Percentiles rank a stretch among this genome's conserved stretches.
Evolutionary conservation across 1,284 basidiomycete species (phyloP).

Genomic region (Boletellus deceptivus): DNA sequence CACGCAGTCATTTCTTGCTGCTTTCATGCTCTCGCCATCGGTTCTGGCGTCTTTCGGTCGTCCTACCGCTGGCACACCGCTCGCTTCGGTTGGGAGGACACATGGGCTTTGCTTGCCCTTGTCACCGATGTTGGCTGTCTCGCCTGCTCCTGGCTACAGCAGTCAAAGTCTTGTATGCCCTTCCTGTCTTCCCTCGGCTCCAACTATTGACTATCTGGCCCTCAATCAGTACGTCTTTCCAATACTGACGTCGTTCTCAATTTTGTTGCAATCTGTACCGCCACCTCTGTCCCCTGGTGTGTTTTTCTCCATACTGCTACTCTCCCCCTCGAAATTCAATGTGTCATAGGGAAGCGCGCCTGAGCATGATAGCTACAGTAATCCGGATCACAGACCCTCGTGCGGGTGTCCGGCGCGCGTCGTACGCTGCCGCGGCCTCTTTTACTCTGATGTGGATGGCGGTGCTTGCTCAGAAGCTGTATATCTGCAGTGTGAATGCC

Average conservation of each 20-base stretch:
- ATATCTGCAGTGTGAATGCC: background rate
- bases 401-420: background rate
- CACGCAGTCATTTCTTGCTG: constrained; percentile 3
- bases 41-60: constrained; percentile 18
- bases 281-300: constrained; percentile 17
- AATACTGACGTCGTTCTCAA: background rate
- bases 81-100: constrained; percentile 21
- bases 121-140: constrained; percentile 13
- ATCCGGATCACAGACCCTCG: constrained; percentile 10
- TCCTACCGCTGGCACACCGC: constrained; percentile 14
- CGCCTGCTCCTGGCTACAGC: constrained; percentile 7
- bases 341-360: constrained; percentile 11
- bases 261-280: background rate
- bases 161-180: constrained; percentile 7
- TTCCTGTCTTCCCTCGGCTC: background rate
- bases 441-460: constrained; percentile 18
- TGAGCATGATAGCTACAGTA: constrained; percentile 18
- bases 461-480: constrained; percentile 7
- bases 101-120: constrained; percentile 20
- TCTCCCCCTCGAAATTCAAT: background rate
- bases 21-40: constrained; percentile 13
- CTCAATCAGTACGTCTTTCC: constrained; percentile 2
- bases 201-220: background rate
- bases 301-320: background rate
- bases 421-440: constrained; percentile 5